Conservation (phyloP, 495 filamentous ascomycete genomes). For the Hamigera avellanea region DNA sequence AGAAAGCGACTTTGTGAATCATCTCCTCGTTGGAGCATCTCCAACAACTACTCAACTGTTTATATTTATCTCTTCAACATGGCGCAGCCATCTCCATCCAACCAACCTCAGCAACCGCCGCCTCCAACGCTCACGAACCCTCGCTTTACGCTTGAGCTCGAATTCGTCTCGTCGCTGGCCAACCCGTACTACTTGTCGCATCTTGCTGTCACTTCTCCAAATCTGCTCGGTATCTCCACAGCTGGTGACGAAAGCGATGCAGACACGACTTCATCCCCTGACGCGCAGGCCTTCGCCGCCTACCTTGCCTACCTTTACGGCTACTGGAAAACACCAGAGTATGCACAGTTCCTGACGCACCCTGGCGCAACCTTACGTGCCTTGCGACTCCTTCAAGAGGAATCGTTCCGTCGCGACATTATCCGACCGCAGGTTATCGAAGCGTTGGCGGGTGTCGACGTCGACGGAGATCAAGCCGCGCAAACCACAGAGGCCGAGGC, state of each 20-base stretch:
- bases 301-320: conserved; percentile 73
- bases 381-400: conserved; percentile 72
- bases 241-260: conserved; percentile 23
- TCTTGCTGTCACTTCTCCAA: conserved; percentile 53
- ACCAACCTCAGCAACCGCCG: conserved; percentile 16
- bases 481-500: conserved; percentile 9
- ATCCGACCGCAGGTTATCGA: conserved; percentile 62
- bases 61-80: background rate
- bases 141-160: conserved; percentile 29
- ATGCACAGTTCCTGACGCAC: conserved; percentile 68
- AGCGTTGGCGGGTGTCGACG: conserved; percentile 46
- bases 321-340: conserved; percentile 76
- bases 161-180: conserved; percentile 81
- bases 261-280: conserved; percentile 39
- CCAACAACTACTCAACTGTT: background rate
- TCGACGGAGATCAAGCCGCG: conserved; percentile 16
- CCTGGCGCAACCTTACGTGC: conserved; percentile 75
- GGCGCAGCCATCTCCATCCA: conserved; percentile 3
- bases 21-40: background rate
- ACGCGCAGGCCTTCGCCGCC: conserved; percentile 54
- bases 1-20: background rate
- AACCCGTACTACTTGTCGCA: conserved; percentile 79
- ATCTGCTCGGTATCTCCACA: conserved; percentile 28
- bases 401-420: conserved; percentile 71
- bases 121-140: conserved; percentile 31